A percentile compares a stretch with the other conserved stretches of the same genome.
phyloP scores from a whole-genome alignment of 257 asterid species.

The Rehmannia glutinosa region DNA sequence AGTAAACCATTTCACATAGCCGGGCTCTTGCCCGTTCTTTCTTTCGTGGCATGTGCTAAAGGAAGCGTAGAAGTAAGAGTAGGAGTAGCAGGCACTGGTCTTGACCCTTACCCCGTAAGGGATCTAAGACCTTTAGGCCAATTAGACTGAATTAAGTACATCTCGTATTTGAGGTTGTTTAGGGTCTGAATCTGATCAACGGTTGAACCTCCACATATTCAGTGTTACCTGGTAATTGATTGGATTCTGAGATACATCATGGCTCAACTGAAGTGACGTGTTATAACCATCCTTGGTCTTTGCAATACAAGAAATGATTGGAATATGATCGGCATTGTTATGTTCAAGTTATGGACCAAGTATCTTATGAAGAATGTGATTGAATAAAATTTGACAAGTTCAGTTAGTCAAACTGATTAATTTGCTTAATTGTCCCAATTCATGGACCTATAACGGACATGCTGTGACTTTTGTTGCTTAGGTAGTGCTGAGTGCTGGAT shows the following conservation, averaged over 20 bases:
- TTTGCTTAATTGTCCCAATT: not conserved
- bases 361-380: not conserved
- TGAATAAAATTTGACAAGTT: not conserved
- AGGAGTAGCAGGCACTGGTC: too few species aligned
- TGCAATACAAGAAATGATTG: too few species aligned
- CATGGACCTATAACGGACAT: not conserved
- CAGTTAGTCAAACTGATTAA: not conserved
- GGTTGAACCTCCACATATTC: not conserved
- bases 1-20: too few species aligned
- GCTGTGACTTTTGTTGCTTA: not conserved
- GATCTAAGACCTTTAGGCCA: too few species aligned
- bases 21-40: too few species aligned
- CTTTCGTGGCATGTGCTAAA: too few species aligned
- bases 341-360: not conserved
- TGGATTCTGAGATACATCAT: not conserved
- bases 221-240: not conserved
- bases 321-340: too few species aligned
- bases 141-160: too few species aligned
- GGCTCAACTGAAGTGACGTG: not conserved
- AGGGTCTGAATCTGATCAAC: not conserved
- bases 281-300: too few species aligned
- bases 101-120: too few species aligned
- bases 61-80: too few species aligned
- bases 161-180: not conserved
- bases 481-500: not conserved